phyloP scores from a whole-genome alignment of 163 green algal genomes.

The Scenedesmus sp. region DNA sequence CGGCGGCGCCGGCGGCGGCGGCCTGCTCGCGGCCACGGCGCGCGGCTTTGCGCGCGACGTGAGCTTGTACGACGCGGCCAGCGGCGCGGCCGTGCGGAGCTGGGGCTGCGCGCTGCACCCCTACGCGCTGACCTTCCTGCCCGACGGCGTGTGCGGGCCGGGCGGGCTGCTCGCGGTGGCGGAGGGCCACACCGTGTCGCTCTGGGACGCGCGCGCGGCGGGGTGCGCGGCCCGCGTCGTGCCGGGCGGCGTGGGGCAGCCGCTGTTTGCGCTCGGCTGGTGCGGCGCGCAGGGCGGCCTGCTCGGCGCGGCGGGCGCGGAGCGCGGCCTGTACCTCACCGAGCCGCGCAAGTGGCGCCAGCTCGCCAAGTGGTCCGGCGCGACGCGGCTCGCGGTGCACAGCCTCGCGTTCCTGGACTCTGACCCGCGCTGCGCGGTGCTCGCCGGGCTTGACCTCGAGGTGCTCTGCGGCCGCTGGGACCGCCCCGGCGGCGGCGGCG shows the following conservation, averaged over 20 bases:
- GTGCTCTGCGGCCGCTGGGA: slow-evolving; percentile 44
- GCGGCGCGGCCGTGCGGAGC: background rate
- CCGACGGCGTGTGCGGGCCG: background rate
- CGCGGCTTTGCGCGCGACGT: slow-evolving; percentile 26
- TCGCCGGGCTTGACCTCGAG: slow-evolving; percentile 33
- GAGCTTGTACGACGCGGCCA: slow-evolving; percentile 17
- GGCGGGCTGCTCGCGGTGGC: slow-evolving; percentile 25
- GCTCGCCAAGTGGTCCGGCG: slow-evolving; percentile 24
- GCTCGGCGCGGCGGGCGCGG: slow-evolving; percentile 40
- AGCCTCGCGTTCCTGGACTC: slow-evolving; percentile 28
- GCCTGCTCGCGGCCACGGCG: background rate
- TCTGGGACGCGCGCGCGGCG: slow-evolving; percentile 36
- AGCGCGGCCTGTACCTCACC: slow-evolving; percentile 22
- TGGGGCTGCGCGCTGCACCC: background rate
- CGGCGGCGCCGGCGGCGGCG: background rate
- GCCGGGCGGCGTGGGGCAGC: background rate
- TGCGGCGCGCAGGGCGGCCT: slow-evolving; percentile 39
- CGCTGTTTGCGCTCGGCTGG: slow-evolving; percentile 36
- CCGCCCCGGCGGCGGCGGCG: background rate
- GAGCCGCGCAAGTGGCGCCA: slow-evolving; percentile 36
- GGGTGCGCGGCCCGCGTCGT: slow-evolving; percentile 31
- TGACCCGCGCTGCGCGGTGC: slow-evolving; percentile 14
- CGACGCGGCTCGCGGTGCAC: slow-evolving; percentile 20
- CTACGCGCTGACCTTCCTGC: slow-evolving; percentile 33
- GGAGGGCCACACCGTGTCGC: slow-evolving; percentile 20